A percentile compares a stretch with the other conserved stretches of the same genome.
Evolutionary conservation across 2,329 filamentous ascomycete genomes (phyloP).

Genomic region (Cladophialophora carrionii): DNA sequence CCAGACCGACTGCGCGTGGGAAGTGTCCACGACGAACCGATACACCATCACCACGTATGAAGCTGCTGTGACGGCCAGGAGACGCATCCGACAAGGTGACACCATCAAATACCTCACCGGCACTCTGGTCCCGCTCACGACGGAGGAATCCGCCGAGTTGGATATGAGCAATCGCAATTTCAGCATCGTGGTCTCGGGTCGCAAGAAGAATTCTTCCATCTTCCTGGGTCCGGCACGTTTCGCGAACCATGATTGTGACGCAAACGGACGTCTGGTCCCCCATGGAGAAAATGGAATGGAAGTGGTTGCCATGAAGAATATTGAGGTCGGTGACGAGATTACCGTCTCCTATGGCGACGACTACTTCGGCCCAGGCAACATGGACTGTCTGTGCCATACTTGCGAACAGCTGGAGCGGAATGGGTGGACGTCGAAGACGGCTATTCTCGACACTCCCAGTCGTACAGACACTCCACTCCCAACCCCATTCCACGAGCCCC

Average conservation of each 20-base stretch:
- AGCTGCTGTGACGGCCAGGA: constrained; percentile 81
- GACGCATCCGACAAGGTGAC: constrained; percentile 77
- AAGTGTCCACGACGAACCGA: constrained; percentile 89
- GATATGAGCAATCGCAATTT: constrained; percentile 87
- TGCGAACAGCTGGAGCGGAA: constrained; percentile 78
- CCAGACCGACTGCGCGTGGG: constrained; percentile 89
- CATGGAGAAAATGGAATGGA: constrained; percentile 85
- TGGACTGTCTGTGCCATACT: constrained; percentile 87
- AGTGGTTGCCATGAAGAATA: constrained; percentile 80
- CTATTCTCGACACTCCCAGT: constrained; percentile 25
- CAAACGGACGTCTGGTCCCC: constrained; percentile 86
- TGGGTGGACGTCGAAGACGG: constrained; percentile 69
- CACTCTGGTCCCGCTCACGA: constrained; percentile 88
- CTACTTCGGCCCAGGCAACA: constrained; percentile 94
- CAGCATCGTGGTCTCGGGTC: constrained; percentile 91
- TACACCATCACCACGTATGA: constrained; percentile 92
- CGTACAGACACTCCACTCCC: constrained; percentile 25
- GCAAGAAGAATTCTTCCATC: constrained; percentile 85
- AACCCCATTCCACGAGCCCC: constrained; percentile 18
- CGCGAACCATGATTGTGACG: constrained; percentile 94
- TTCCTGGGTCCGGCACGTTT: constrained; percentile 96
- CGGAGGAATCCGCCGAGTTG: constrained; percentile 83
- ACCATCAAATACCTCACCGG: constrained; percentile 88
- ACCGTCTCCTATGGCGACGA: constrained; percentile 94
- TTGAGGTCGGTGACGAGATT: constrained; percentile 87